phyloP scores from a whole-genome alignment of 1,139 yeast genomes.

The Wickerhamiella pararugosa region DNA sequence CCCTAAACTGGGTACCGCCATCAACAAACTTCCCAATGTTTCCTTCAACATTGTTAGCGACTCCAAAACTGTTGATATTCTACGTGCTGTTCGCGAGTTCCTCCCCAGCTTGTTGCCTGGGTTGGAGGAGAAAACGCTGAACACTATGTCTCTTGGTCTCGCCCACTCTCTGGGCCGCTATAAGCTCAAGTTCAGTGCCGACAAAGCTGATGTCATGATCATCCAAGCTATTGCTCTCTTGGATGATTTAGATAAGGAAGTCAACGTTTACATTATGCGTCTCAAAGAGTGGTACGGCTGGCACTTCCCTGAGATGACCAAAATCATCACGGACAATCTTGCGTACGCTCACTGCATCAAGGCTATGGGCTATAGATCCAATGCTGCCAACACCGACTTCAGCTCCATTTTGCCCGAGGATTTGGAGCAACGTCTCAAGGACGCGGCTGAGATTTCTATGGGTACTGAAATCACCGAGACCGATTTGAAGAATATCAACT shows the following conservation, averaged over 20 bases:
- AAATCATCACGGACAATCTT: constrained; percentile 77
- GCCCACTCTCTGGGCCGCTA: constrained; percentile 97
- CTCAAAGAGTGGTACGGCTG: constrained; percentile 98
- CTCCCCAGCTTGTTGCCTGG: constrained; percentile 93
- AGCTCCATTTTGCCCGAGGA: constrained; percentile 88
- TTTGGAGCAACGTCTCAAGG: constrained; percentile 75
- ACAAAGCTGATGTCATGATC: constrained; percentile 96
- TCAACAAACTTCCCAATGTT: constrained; percentile 75
- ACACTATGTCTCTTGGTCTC: constrained; percentile 72
- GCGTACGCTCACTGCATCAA: constrained; percentile 65
- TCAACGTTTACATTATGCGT: constrained; percentile 97
- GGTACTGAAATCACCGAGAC: constrained; percentile 90
- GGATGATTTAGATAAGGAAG: constrained; percentile 93
- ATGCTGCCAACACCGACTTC: constrained; percentile 78
- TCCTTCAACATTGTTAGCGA: constrained; percentile 83
- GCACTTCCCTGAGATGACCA: constrained; percentile 99
- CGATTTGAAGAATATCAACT: constrained; percentile 72
- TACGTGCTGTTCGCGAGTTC: constrained; percentile 88
- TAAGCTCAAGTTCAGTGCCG: constrained; percentile 92
- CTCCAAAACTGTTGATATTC: constrained; percentile 85
- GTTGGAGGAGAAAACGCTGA: constrained; percentile 64
- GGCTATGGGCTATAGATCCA: constrained; percentile 88
- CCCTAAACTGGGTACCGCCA: constrained; percentile 89
- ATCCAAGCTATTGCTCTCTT: constrained; percentile 95
- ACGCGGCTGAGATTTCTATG: constrained; percentile 97